A percentile compares a stretch with the other conserved stretches of the same genome.
These are phyloP conservation scores for Mucuna pruriens DNA, from an alignment of 306 rosid genomes.

Conservation along the genomic window DNA sequence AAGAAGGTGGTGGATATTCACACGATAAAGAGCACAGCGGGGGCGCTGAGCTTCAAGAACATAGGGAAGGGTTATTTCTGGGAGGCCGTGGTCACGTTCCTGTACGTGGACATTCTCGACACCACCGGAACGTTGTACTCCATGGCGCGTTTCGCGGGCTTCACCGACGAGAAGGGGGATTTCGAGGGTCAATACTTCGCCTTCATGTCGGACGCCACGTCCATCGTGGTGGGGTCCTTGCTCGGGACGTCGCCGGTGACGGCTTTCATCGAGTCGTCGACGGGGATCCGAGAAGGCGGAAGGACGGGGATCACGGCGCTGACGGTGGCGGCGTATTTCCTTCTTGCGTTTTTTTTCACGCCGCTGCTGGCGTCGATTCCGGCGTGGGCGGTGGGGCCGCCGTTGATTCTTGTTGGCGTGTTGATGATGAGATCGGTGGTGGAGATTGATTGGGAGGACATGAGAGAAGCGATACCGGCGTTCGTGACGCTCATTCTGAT, in stretches of 20 bases:
- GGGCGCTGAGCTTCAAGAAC: constrained; percentile 73
- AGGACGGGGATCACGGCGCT: constrained; percentile 89
- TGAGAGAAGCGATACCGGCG: constrained; percentile 94
- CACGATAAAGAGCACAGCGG: constrained; percentile 74
- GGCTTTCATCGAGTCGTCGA: constrained; percentile 83
- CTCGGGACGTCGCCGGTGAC: constrained; percentile 96
- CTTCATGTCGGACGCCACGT: constrained; percentile 93
- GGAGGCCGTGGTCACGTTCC: constrained; percentile 86
- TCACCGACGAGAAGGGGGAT: constrained; percentile 65
- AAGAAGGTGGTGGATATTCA: constrained; percentile 85
- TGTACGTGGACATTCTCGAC: constrained; percentile 87
- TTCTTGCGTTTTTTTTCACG: constrained; percentile 82
- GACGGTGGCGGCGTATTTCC: constrained; percentile 72
- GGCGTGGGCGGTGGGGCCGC: constrained; percentile 99
- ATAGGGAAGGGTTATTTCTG: constrained; percentile 72
- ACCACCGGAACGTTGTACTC: constrained; percentile 92
- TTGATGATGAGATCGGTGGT: constrained; percentile 95
- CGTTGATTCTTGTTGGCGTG: constrained; percentile 91
- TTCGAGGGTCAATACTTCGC: constrained; percentile 96
- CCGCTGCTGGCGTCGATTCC: constrained; percentile 97
- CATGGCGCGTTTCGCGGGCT: constrained; percentile 96
- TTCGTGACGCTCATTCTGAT: constrained; percentile 80
- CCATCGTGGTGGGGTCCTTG: constrained; percentile 85
- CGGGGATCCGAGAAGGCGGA: constrained; percentile 96
- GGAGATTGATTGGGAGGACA: constrained; percentile 90